Percentiles rank a stretch among this genome's conserved stretches.
Conservation (phyloP, 371 early-diverging fungal species). For the Zychaea mexicana region DNA sequence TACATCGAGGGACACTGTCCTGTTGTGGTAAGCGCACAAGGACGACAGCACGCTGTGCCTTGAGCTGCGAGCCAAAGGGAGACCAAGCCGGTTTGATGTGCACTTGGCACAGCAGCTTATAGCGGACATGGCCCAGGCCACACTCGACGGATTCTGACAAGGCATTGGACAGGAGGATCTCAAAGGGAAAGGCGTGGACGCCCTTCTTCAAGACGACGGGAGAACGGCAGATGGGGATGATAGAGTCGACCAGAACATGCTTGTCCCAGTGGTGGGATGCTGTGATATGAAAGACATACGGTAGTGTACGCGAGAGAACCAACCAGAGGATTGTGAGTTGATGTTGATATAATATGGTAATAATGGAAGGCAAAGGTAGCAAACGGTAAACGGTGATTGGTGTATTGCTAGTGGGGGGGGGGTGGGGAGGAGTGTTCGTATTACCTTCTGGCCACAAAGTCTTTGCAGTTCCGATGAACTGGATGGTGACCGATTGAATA, state of each 20-base stretch:
- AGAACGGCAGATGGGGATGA: constrained; percentile 33
- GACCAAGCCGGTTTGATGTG: constrained; percentile 28
- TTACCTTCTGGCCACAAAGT: constrained; percentile 49
- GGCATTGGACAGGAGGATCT: constrained; percentile 40
- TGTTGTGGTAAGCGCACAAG: constrained; percentile 29
- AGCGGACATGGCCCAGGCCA: constrained; percentile 38
- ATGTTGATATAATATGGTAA: background rate
- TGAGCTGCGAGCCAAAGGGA: constrained; percentile 8
- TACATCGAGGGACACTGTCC: constrained; percentile 28
- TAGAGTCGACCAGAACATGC: constrained; percentile 34
- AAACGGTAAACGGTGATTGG: background rate
- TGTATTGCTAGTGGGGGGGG: no score
- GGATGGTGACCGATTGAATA: constrained; percentile 33
- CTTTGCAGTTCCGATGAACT: constrained; percentile 41
- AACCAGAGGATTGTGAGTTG: no score
- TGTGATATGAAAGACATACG: constrained; percentile 6
- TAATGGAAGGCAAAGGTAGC: background rate
- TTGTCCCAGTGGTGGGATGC: constrained; percentile 41
- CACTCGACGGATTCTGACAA: constrained; percentile 49
- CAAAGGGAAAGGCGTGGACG: constrained; percentile 41
- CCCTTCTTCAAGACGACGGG: constrained; percentile 33
- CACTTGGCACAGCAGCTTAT: constrained; percentile 37
- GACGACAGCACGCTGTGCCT: constrained; percentile 21
- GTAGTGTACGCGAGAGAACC: no score
- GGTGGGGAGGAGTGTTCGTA: background rate